A percentile compares a stretch with the other conserved stretches of the same genome.
Conservation (phyloP, 768 basidiomycete species). For the Arthromyces matolae region DNA sequence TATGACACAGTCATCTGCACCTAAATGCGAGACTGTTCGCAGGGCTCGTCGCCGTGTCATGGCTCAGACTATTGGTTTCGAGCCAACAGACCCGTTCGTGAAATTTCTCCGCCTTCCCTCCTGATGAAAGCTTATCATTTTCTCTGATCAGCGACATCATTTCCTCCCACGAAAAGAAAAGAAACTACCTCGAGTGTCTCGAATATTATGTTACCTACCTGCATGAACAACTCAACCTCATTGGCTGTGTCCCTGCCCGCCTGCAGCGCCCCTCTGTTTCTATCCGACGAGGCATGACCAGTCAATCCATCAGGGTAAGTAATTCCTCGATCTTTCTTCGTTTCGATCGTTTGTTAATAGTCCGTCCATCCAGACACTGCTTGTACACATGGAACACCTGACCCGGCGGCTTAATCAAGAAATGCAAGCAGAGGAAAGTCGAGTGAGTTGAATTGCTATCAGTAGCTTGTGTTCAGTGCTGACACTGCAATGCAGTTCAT, state of each 20-base stretch:
- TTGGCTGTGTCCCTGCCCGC: constrained; percentile 42
- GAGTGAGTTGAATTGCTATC: constrained; percentile 32
- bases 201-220: constrained; percentile 68
- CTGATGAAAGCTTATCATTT: not conserved
- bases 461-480: not conserved
- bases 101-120: not conserved
- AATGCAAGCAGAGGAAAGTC: constrained; percentile 52
- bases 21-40: constrained; percentile 45
- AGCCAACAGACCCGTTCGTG: constrained; percentile 60
- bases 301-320: constrained; percentile 59
- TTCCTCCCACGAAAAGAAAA: constrained; percentile 75
- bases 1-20: constrained; percentile 4
- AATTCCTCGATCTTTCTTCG: not conserved
- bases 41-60: constrained; percentile 57
- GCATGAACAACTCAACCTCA: constrained; percentile 54
- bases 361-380: constrained; percentile 46
- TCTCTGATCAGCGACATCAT: constrained; percentile 61
- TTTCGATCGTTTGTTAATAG: too few relatives aligned
- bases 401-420: constrained; percentile 47
- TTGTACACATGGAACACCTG: constrained; percentile 66
- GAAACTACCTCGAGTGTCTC: constrained; percentile 68
- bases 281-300: constrained; percentile 49
- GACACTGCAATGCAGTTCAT: constrained; percentile 4
- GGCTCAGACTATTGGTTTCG: constrained; percentile 52
- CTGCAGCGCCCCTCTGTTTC: constrained; percentile 50